Evolutionary conservation across 2,329 filamentous ascomycete species (phyloP).

Genomic region (Cordyceps militaris): DNA sequence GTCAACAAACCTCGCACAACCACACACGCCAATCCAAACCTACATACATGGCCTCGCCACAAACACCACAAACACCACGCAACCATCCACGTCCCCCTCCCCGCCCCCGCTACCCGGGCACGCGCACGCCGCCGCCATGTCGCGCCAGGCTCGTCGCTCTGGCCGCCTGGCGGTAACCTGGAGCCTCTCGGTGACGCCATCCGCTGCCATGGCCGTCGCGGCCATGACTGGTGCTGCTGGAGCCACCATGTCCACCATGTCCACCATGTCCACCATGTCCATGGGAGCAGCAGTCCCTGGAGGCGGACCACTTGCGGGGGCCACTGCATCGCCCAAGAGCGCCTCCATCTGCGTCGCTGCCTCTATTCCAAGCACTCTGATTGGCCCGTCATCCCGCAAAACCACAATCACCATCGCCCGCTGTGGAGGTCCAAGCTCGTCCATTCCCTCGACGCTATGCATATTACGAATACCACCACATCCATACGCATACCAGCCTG

Average conservation of each 20-base stretch:
- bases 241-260: neutral
- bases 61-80: neutral
- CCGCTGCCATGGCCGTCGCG: neutral
- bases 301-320: neutral
- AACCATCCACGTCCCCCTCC: neutral
- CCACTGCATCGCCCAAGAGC: neutral
- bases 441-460: neutral
- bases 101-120: neutral
- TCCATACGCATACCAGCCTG: neutral
- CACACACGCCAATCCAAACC: neutral
- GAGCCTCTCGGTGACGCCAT: conserved; percentile 11
- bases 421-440: neutral
- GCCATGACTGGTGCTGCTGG: neutral
- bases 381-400: neutral
- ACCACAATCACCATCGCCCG: neutral
- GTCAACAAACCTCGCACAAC: too few species aligned
- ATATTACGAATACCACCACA: conserved; percentile 4
- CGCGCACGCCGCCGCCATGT: neutral
- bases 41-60: neutral
- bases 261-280: neutral
- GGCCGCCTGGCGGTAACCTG: conserved; percentile 6
- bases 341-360: neutral
- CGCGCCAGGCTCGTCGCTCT: conserved; percentile 8
- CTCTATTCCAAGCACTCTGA: neutral
- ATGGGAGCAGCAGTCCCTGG: neutral